Conservation (phyloP, 192 early-diverging fungal genomes). For the Coemansia sp. region DNA sequence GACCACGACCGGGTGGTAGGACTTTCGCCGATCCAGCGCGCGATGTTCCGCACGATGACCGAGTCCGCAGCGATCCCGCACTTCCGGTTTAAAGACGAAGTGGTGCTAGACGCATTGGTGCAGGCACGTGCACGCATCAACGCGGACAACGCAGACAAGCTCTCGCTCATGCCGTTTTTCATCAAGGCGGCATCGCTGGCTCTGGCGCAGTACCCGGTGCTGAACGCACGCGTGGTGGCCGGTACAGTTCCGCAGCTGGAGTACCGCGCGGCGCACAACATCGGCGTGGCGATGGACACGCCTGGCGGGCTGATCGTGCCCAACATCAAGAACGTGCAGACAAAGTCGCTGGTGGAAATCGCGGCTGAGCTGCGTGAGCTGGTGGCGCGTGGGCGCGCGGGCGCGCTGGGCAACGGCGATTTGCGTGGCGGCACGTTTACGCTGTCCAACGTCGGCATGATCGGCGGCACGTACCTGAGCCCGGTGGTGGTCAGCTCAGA, state of each 20-base stretch:
- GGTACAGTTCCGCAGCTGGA: slow-evolving; percentile 61
- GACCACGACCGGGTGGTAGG: slow-evolving; percentile 62
- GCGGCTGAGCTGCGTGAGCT: slow-evolving; percentile 81
- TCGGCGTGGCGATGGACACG: slow-evolving; percentile 98
- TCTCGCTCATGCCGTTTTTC: slow-evolving; percentile 94
- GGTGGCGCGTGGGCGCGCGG: slow-evolving; percentile 63
- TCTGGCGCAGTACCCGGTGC: slow-evolving; percentile 77
- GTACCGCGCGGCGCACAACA: slow-evolving; percentile 84
- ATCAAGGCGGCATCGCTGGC: slow-evolving; percentile 88
- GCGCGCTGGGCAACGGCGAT: slow-evolving; percentile 66
- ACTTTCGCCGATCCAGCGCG: slow-evolving; percentile 88
- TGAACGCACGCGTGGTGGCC: slow-evolving; percentile 72
- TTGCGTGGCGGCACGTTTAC: slow-evolving; percentile 86
- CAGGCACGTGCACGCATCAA: slow-evolving; percentile 71
- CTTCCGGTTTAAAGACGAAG: slow-evolving; percentile 92
- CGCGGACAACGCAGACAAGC: slow-evolving; percentile 60
- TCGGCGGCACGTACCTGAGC: slow-evolving; percentile 87
- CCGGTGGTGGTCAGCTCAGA: slow-evolving; percentile 87
- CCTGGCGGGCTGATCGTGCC: slow-evolving; percentile 90
- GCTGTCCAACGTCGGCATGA: slow-evolving; percentile 91
- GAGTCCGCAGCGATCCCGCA: slow-evolving; percentile 90
- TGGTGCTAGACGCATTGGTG: slow-evolving; percentile 72
- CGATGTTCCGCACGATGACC: slow-evolving; percentile 97
- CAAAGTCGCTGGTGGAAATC: slow-evolving; percentile 86
- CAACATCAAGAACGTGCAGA: slow-evolving; percentile 89